Conservation (phyloP, 1,139 yeast genomes). For the Taphrina deformans region DNA sequence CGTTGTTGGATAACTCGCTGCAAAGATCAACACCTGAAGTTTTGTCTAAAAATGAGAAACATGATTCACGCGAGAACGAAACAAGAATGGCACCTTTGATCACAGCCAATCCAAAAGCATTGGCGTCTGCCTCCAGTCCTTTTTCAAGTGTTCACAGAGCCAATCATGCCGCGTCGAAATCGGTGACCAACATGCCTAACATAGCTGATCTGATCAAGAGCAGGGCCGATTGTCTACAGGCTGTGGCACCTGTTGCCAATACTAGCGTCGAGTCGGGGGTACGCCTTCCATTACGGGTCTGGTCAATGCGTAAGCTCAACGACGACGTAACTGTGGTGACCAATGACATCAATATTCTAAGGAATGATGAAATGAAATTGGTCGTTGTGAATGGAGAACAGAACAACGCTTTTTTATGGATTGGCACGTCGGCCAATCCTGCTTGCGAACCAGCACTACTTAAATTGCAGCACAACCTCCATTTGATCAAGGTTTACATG, state of each 20-base stretch:
- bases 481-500: neutral
- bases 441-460: neutral
- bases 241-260: neutral
- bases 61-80: neutral
- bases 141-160: neutral
- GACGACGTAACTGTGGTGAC: neutral
- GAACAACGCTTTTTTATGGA: neutral
- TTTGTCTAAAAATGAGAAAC: too few species aligned
- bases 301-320: neutral
- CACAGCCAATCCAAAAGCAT: neutral
- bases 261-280: neutral
- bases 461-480: neutral
- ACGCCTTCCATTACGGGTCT: neutral
- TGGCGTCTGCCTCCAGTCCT: neutral
- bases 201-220: conserved; percentile 17
- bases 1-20: too few species aligned
- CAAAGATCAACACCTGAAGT: too few species aligned
- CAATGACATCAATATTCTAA: neutral
- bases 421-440: neutral
- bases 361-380: neutral
- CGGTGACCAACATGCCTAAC: conserved; percentile 8
- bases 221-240: neutral
- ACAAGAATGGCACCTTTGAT: neutral
- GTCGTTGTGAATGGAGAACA: neutral
- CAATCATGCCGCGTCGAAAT: neutral